Evolutionary conservation across 768 basidiomycete species (phyloP), one percentile per base, ranked within the genome.

Genomic region (Termitomyces sp.): DNA sequence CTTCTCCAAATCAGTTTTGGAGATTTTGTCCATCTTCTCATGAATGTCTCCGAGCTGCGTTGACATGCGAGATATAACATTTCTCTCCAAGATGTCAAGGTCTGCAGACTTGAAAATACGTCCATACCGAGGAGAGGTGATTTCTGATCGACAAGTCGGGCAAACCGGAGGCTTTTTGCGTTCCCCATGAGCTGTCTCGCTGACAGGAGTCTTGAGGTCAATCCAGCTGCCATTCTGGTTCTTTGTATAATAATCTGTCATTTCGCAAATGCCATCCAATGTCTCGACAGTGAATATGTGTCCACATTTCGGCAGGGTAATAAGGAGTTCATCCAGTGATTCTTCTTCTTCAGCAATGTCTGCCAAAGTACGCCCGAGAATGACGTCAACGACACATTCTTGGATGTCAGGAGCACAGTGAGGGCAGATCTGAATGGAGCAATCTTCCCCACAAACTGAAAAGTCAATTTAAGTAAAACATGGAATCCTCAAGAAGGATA

Each of bases 241-340:
- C 50, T 67, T 64, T 1, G 56, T 60, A 65, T 90, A 90, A 63
- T 78, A 85, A 4, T 79, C 75, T 0, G 51, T 46, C 68, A 90
- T 73, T 14, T 70, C 64, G 60, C 80, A 83, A 43, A 76, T 71
- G 0, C 86, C 87, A 61, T 90, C 88, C 20, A 90, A 73, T 0
- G 85, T 86, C 65, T 87, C 87, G 16, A 87, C 79, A 0, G 88
- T 89, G 66, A 90, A 88, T 2, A 79, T 68, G 66, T 90, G 88
- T 0, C 77, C 61, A 64, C 88, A 90, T 18, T 70, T 70, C 0
- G 82, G 81, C 42, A 88, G 74, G 1, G 86, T 85, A 63, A 89
- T 84, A 51, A 84, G 63, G 12, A 82, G 66, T 37, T 83, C 79
- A 58, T 83, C 80, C 31, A 81, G 48, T 2, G 71, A 67, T 4